Percentiles rank a stretch among this genome's conserved stretches.
These are phyloP conservation scores for Aspergillus brasiliensis DNA, from an alignment of 2,329 filamentous ascomycete genomes.

Conservation along the genomic window DNA sequence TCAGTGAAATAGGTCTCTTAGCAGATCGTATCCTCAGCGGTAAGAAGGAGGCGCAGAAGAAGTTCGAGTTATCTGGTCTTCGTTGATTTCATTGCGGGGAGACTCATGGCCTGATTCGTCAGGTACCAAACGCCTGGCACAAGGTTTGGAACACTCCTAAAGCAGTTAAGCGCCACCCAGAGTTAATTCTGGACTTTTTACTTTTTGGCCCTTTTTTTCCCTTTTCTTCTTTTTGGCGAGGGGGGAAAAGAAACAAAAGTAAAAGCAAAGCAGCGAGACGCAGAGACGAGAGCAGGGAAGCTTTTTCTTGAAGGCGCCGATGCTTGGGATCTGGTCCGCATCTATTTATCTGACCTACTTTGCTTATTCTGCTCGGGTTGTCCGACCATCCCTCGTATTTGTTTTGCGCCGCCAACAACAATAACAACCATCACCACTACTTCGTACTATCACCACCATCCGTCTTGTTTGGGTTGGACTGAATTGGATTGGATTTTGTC, in stretches of 20 bases:
- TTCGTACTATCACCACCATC: background rate
- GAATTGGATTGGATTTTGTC: background rate
- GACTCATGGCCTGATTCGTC: conserved; percentile 14
- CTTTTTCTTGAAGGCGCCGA: background rate
- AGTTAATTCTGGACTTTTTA: conserved; percentile 7
- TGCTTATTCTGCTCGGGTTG: conserved; percentile 9
- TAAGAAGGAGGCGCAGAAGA: background rate
- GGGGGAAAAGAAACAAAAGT: conserved; percentile 11
- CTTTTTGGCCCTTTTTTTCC: conserved; percentile 13
- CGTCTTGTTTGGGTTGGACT: background rate
- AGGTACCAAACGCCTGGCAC: conserved; percentile 11
- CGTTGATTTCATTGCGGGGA: background rate
- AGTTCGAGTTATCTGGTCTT: no score
- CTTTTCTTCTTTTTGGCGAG: conserved; percentile 15
- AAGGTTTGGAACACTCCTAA: conserved; percentile 6
- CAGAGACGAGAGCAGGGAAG: background rate
- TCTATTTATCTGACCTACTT: conserved; percentile 1
- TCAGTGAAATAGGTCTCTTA: background rate
- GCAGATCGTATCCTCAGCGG: background rate
- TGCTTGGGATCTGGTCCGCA: conserved; percentile 4
- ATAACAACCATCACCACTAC: background rate
- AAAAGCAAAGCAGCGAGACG: background rate
- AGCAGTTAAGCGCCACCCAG: conserved; percentile 14
- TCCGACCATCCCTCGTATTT: conserved; percentile 10
- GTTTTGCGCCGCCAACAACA: conserved; percentile 16